Base-by-base conservation (phyloP, 305 asterid species). In the Solanum hybrid region DNA sequence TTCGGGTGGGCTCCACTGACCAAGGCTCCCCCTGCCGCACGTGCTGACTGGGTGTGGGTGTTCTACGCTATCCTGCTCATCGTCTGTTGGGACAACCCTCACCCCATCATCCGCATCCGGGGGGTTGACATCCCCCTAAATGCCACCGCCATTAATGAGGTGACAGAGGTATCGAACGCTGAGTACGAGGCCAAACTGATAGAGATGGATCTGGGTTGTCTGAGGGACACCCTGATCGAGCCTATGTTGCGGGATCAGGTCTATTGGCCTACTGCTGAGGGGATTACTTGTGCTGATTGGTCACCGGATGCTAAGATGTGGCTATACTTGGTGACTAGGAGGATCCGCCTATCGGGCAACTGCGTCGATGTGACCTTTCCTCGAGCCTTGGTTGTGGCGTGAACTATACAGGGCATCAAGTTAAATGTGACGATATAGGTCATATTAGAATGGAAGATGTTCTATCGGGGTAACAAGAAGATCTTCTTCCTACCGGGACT, bases 241-340 rank as follows among this genome's bases (percentile, higher is more conserved):
- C 66, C 14, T 5, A 1, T 0, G 10, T 8, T 0, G 4, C 0
- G n/a, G 9, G 9, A 51, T 7, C 22, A 15, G 10, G 9, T 51
- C n/a, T 51, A 51, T 6, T 51, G 66, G 66, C 10, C n/a, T 17
- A 15, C 10, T 17, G 2, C n/a, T 2, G 1, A 51, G n/a, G 66
- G 66, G 4, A 51, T 17, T 6, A 51, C 19, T 13, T 0, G 19
- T 5, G 0, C 2, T 1, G 7, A 45, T 13, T 45, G 19, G 60
- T 45, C 60, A 45, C 60, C 7, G 2, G 1, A 45, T 45, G 60
- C 19, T 45, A 45, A 45, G 19, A 42, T 2, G 17, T 45, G 7
- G 19, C 60, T 45, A 45, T 17, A 45, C 60, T 45, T 45, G 19
- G 60, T 45, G 9, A 15, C 66, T 7, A 51, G 4, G 66, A 51